phyloP scores from a whole-genome alignment of 1,284 basidiomycete species.

The Sporisorium exsertum region DNA sequence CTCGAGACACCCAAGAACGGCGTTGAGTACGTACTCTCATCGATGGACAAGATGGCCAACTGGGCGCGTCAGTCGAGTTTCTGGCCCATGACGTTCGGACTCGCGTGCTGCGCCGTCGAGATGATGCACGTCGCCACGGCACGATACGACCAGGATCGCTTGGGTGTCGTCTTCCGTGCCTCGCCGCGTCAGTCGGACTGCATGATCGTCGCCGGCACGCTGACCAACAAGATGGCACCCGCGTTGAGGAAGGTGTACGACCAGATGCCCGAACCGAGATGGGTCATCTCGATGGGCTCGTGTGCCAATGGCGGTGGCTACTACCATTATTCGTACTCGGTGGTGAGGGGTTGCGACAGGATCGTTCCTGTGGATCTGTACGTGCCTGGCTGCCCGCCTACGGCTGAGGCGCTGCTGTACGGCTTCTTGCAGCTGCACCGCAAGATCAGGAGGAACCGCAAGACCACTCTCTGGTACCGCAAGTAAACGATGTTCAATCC shows the following conservation, averaged over 20 bases:
- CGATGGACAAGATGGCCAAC: slow-evolving; percentile 95
- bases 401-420: slow-evolving; percentile 85
- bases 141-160: slow-evolving; percentile 96
- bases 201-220: slow-evolving; percentile 99
- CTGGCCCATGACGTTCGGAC: slow-evolving; percentile 99
- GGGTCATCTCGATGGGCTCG: slow-evolving; percentile 99
- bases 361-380: slow-evolving; percentile 96
- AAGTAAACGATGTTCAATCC: slow-evolving; percentile 43
- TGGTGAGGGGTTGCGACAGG: slow-evolving; percentile 98
- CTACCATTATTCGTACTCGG: slow-evolving; percentile 94
- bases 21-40: slow-evolving; percentile 95
- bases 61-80: slow-evolving; percentile 98
- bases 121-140: slow-evolving; percentile 92
- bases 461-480: slow-evolving; percentile 86
- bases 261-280: slow-evolving; percentile 72
- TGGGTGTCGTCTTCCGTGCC: slow-evolving; percentile 98
- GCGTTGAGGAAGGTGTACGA: slow-evolving; percentile 62
- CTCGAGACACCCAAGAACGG: slow-evolving; percentile 89
- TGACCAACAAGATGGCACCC: slow-evolving; percentile 99
- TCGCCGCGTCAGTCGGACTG: slow-evolving; percentile 97
- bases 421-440: slow-evolving; percentile 86
- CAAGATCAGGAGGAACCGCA: slow-evolving; percentile 92
- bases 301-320: slow-evolving; percentile 99
- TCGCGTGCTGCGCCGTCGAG: slow-evolving; percentile 98
- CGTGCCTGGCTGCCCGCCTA: slow-evolving; percentile 84